phyloP scores from a whole-genome alignment of 805 yeast species.

The Barnettozyma pratensis region DNA sequence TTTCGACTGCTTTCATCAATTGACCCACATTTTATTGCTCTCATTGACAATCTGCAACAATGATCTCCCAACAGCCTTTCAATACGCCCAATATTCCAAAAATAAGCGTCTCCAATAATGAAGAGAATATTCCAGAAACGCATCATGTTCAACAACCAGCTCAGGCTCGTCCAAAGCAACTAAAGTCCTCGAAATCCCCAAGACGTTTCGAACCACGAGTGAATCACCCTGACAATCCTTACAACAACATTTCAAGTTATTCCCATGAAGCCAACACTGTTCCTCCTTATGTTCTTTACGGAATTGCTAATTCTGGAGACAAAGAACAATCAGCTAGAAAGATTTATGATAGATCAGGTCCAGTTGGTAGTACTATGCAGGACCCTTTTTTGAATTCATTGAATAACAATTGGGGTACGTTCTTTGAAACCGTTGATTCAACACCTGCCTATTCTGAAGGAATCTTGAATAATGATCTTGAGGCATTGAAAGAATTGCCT shows the following conservation, averaged over 20 bases:
- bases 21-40: too few species aligned
- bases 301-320: constrained; percentile 29
- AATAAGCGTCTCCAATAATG: too few species aligned
- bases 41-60: too few species aligned
- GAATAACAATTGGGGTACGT: constrained; percentile 46
- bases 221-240: constrained; percentile 9
- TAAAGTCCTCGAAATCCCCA: not conserved
- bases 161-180: not conserved
- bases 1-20: too few species aligned
- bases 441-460: constrained; percentile 33
- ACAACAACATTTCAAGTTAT: constrained; percentile 26
- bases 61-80: too few species aligned
- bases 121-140: too few species aligned
- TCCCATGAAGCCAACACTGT: constrained; percentile 37
- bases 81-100: too few species aligned
- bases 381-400: constrained; percentile 33
- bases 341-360: not conserved
- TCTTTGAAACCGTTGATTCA: constrained; percentile 41
- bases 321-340: constrained; percentile 16
- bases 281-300: constrained; percentile 65
- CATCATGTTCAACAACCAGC: too few species aligned
- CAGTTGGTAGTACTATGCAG: constrained; percentile 2
- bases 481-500: constrained; percentile 27
- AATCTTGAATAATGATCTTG: constrained; percentile 16
- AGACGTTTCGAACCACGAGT: not conserved